Evolutionary conservation across 441 rosid genomes (phyloP).

Genomic region (Euphorbia celastroides): DNA sequence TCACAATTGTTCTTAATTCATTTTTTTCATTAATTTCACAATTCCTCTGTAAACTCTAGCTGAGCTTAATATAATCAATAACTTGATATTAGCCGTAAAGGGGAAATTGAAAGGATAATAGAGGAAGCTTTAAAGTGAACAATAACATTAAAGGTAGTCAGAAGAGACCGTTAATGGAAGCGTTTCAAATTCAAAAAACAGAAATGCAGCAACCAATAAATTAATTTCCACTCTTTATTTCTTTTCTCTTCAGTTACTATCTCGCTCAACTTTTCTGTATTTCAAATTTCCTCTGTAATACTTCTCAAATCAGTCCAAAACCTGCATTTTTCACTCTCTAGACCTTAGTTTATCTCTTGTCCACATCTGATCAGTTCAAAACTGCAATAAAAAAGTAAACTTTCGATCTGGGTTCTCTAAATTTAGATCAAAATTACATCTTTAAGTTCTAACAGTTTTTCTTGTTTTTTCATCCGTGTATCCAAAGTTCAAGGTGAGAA

Average conservation of each 20-base stretch:
- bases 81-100: too few species aligned
- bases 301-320: neutral
- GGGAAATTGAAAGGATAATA: too few species aligned
- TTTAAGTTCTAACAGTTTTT: constrained; percentile 2
- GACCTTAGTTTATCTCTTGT: neutral
- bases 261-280: neutral
- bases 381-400: constrained; percentile 7
- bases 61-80: too few species aligned
- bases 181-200: constrained; percentile 8
- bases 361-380: neutral
- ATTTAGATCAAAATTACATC: neutral
- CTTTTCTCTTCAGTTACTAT: neutral
- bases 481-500: constrained; percentile 51
- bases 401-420: constrained; percentile 6
- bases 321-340: neutral
- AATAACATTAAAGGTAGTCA: too few species aligned
- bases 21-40: too few species aligned
- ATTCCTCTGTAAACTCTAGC: too few species aligned
- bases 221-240: neutral
- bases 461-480: constrained; percentile 35
- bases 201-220: neutral
- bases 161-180: too few species aligned
- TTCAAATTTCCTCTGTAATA: neutral
- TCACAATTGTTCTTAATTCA: too few species aligned
- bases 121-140: too few species aligned